Evolutionary conservation across 2,329 filamentous ascomycete species (phyloP).

Genomic region (Fusarium mundagurra): DNA sequence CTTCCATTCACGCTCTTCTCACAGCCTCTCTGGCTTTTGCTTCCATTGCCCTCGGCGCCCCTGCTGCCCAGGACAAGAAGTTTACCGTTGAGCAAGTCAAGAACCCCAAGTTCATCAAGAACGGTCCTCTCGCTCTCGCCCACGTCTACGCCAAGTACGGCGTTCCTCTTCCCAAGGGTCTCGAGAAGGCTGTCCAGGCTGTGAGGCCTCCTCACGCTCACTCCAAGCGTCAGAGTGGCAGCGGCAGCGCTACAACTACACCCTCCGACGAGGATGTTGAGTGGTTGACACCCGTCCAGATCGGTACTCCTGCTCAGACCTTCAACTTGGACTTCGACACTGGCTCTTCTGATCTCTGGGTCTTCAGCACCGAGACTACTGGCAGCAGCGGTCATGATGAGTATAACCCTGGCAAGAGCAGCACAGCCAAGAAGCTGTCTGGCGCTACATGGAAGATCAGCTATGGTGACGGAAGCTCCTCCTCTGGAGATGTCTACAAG

Average conservation of each 20-base stretch:
- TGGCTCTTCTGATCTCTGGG: conserved; percentile 59
- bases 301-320: conserved; percentile 56
- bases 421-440: conserved; percentile 49
- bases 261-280: conserved; percentile 48
- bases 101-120: conserved; percentile 49
- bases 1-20: conserved; percentile 20
- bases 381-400: conserved; percentile 51
- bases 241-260: conserved; percentile 30
- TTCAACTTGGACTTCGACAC: conserved; percentile 58
- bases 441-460: conserved; percentile 54
- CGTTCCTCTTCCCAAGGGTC: conserved; percentile 45
- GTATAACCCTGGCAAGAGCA: conserved; percentile 53
- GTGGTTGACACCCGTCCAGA: conserved; percentile 52
- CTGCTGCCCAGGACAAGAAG: conserved; percentile 20
- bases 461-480: conserved; percentile 56
- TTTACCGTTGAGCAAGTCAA: conserved; percentile 50
- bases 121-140: conserved; percentile 47
- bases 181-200: conserved; percentile 41
- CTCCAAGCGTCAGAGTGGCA: conserved; percentile 45
- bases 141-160: conserved; percentile 52
- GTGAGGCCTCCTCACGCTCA: conserved; percentile 15
- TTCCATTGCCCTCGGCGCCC: conserved; percentile 27
- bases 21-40: conserved; percentile 37
- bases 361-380: conserved; percentile 56
- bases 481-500: conserved; percentile 54